Evolutionary conservation across 176 grass and related monocot genomes (phyloP).

Genomic region (Saccharum officinarum): DNA sequence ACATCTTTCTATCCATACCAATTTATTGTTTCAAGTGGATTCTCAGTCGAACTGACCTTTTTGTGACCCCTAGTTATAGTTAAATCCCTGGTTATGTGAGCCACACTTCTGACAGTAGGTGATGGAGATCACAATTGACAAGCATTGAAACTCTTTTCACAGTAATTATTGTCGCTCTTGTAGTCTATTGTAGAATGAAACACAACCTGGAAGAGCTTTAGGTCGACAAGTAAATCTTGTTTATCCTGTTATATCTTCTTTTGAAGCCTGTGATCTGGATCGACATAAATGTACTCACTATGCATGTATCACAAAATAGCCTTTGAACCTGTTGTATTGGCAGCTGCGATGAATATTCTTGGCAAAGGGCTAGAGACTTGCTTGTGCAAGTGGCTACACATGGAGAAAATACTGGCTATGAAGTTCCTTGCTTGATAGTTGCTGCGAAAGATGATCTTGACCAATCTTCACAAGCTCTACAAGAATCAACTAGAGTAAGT

Average conservation of each 20-base stretch:
- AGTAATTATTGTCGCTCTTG: neutral
- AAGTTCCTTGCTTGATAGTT: constrained; percentile 95
- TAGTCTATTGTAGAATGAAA: neutral
- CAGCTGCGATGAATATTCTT: constrained; percentile 91
- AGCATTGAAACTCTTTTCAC: neutral
- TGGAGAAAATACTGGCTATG: constrained; percentile 92
- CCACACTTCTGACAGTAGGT: neutral
- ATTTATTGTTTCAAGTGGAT: neutral
- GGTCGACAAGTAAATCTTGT: neutral
- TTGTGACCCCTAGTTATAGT: neutral
- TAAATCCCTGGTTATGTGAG: neutral
- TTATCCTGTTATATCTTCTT: neutral
- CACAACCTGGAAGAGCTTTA: neutral
- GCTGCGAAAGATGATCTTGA: constrained; percentile 99
- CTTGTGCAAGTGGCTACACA: constrained; percentile 91
- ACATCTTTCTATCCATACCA: neutral
- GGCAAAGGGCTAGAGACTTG: constrained; percentile 88
- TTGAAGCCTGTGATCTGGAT: neutral
- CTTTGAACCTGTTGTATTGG: neutral
- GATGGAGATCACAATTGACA: neutral
- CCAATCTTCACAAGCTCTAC: constrained; percentile 77
- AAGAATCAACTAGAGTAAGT: constrained; percentile 96
- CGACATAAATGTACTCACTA: neutral
- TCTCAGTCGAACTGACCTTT: neutral
- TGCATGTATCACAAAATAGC: neutral